Conservation (phyloP, 1,139 yeast species). For the Oligophagozyma castellii region DNA sequence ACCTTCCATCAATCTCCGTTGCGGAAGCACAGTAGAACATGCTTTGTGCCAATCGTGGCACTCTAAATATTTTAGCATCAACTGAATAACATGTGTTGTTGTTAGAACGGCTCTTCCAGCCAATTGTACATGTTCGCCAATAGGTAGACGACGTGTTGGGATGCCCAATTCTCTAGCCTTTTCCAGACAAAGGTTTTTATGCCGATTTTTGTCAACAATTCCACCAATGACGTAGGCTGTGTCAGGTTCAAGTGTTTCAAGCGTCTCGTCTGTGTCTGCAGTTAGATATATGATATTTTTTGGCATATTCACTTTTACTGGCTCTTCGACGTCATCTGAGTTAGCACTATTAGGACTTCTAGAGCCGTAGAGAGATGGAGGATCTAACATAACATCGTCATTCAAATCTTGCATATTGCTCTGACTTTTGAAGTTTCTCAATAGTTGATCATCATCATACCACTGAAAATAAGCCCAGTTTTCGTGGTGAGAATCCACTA, state of each 20-base stretch:
- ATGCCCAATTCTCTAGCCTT: conserved; percentile 70
- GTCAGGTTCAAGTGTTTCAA: conserved; percentile 48
- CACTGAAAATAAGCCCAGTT: conserved; percentile 58
- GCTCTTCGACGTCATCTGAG: too few species aligned
- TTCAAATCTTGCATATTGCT: too few species aligned
- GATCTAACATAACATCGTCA: conserved; percentile 13
- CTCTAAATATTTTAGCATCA: conserved; percentile 72
- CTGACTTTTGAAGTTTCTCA: too few species aligned
- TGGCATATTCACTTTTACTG: too few species aligned
- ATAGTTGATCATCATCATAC: conserved; percentile 30
- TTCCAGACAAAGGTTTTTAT: conserved; percentile 65
- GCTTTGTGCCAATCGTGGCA: conserved; percentile 72
- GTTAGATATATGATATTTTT: conserved; percentile 55
- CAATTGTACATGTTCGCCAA: conserved; percentile 68
- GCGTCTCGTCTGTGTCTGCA: conserved; percentile 70
- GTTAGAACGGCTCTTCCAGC: conserved; percentile 85
- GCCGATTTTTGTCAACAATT: conserved; percentile 88
- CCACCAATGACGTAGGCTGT: conserved; percentile 86
- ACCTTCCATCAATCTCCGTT: conserved; percentile 40
- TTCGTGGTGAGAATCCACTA: conserved; percentile 40
- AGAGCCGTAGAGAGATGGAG: too few species aligned
- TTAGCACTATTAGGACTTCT: too few species aligned
- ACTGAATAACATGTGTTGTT: conserved; percentile 85
- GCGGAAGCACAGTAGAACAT: conserved; percentile 73
- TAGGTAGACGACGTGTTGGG: conserved; percentile 68